Percentiles rank a stretch among this genome's conserved stretches.
Conservation (phyloP, 2,329 filamentous ascomycete species). For the Aspergillus melleus region DNA sequence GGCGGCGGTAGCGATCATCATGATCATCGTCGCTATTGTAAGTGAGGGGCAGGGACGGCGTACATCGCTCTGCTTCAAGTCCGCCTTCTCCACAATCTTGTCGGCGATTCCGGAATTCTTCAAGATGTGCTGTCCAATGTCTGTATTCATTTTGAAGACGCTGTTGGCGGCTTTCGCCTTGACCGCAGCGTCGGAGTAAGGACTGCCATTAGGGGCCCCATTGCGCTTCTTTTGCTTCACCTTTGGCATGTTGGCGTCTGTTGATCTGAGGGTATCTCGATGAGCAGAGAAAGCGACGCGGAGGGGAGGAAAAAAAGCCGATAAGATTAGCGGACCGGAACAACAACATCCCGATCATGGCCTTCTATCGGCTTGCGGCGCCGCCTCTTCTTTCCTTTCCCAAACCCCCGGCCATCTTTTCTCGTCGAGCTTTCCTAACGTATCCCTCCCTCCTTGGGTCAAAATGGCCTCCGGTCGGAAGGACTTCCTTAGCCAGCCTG, state of each 20-base stretch:
- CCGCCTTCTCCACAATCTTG: constrained; percentile 79
- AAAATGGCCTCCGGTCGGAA: constrained; percentile 63
- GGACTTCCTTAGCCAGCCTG: constrained; percentile 86
- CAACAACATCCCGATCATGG: constrained; percentile 13
- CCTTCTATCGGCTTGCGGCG: constrained; percentile 1
- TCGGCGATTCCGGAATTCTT: constrained; percentile 87
- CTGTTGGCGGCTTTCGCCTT: constrained; percentile 65
- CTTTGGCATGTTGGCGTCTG: constrained; percentile 52
- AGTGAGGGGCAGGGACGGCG: constrained; percentile 13
- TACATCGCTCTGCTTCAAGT: constrained; percentile 80
- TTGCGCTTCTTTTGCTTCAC: constrained; percentile 55
- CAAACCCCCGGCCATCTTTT: not conserved
- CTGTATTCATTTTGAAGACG: constrained; percentile 96
- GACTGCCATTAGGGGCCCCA: constrained; percentile 40
- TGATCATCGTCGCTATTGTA: too few species aligned
- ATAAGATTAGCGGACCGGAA: constrained; percentile 25
- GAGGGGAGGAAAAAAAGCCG: constrained; percentile 5
- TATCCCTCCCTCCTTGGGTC: constrained; percentile 9
- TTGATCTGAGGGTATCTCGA: not conserved
- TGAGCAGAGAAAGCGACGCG: not conserved
- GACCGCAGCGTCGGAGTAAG: constrained; percentile 43
- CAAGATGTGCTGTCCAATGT: constrained; percentile 86
- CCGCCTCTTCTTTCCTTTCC: not conserved
- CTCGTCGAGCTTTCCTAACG: not conserved
- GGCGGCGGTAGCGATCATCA: not conserved